phyloP scores from a whole-genome alignment of 2,329 filamentous ascomycete genomes.

The Cercospora sp. region DNA sequence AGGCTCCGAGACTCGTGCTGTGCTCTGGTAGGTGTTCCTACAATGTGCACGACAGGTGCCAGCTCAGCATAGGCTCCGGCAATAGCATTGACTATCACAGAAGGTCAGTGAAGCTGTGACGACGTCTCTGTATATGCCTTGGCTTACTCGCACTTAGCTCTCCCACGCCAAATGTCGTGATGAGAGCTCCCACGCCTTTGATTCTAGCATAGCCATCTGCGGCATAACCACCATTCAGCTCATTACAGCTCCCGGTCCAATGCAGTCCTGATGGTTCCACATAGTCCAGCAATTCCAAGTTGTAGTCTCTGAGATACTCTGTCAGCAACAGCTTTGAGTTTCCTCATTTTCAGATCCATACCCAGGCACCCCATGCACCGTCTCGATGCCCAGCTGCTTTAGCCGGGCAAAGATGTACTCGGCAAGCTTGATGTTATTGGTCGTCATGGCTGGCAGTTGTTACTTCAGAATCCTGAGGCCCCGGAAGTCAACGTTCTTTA shows the following conservation, averaged over 20 bases:
- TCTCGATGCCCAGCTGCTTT: constrained; percentile 16
- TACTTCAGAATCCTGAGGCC: not conserved
- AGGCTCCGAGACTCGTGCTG: constrained; percentile 7
- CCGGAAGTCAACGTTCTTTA: not conserved
- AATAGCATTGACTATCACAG: constrained; percentile 42
- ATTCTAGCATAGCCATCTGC: constrained; percentile 21
- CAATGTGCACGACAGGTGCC: constrained; percentile 49
- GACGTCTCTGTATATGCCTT: not conserved
- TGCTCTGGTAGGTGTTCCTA: constrained; percentile 28
- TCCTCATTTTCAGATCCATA: not conserved
- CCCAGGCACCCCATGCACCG: constrained; percentile 38
- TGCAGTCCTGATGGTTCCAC: constrained; percentile 54
- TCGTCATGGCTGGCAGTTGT: constrained; percentile 9
- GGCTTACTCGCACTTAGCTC: constrained; percentile 43
- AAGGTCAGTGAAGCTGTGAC: not conserved
- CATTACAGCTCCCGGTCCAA: constrained; percentile 50
- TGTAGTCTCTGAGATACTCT: constrained; percentile 44
- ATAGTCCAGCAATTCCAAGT: constrained; percentile 57
- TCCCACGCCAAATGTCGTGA: constrained; percentile 64
- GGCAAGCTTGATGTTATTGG: constrained; percentile 16
- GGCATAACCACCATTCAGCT: constrained; percentile 20
- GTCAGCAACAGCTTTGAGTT: not conserved
- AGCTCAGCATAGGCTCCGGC: constrained; percentile 47
- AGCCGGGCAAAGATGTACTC: constrained; percentile 24
- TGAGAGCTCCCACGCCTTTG: constrained; percentile 43